A percentile compares a stretch with the other conserved stretches of the same genome.
Evolutionary conservation across 2,329 filamentous ascomycete genomes (phyloP).

Genomic region (Cladosporium sp.): DNA sequence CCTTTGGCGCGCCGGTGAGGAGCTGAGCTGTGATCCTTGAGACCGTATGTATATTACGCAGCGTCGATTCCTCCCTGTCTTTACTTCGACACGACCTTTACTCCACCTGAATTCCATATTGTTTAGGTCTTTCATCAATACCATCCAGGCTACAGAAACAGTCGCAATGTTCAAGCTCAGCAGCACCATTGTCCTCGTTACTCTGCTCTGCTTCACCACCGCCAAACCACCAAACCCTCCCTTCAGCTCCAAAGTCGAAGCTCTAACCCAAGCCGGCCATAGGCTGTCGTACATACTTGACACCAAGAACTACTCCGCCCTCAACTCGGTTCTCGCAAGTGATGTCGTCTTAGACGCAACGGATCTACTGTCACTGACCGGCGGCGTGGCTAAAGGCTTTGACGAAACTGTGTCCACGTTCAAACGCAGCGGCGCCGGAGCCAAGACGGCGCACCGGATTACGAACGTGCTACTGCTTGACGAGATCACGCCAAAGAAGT

Average conservation of each 20-base stretch:
- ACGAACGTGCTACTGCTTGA: constrained; percentile 17
- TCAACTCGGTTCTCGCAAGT: constrained; percentile 13
- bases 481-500: constrained; percentile 11
- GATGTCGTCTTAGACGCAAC: constrained; percentile 17
- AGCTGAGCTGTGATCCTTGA: too few relatives aligned
- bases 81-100: too few relatives aligned
- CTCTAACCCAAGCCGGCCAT: constrained; percentile 19
- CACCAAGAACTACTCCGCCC: constrained; percentile 16
- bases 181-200: too few relatives aligned
- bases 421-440: constrained; percentile 5
- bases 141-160: too few relatives aligned
- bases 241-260: constrained; percentile 7
- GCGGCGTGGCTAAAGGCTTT: constrained; percentile 14
- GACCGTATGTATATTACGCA: too few relatives aligned
- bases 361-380: constrained; percentile 6
- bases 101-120: too few relatives aligned
- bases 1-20: too few relatives aligned
- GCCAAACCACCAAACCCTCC: too few relatives aligned
- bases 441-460: constrained; percentile 13
- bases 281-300: constrained; percentile 15
- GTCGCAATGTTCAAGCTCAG: too few relatives aligned
- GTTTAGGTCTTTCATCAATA: too few relatives aligned
- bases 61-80: too few relatives aligned
- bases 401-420: constrained; percentile 11
- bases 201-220: too few relatives aligned